phyloP scores from a whole-genome alignment of 2,329 filamentous ascomycete genomes.

The Cladosporium halotolerans region DNA sequence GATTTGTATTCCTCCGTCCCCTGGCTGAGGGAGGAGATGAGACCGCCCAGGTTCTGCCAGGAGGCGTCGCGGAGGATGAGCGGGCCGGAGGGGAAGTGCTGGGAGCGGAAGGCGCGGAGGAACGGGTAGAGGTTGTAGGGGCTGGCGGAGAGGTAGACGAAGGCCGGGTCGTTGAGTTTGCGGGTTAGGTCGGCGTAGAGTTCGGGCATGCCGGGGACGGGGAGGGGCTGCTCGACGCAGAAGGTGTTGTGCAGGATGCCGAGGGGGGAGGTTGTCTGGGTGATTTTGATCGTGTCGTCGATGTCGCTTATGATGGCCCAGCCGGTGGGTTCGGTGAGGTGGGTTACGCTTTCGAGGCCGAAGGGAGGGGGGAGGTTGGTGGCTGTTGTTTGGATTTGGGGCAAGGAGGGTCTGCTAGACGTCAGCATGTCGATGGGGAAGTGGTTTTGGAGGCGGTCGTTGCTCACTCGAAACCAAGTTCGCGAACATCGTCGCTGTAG shows the following conservation, averaged over 20 bases:
- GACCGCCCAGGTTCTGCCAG: conserved; percentile 76
- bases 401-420: neutral
- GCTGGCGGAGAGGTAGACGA: conserved; percentile 90
- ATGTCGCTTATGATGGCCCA: conserved; percentile 87
- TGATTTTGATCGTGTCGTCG: conserved; percentile 93
- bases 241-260: conserved; percentile 83
- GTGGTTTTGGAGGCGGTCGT: neutral
- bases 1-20: conserved; percentile 84
- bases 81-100: conserved; percentile 68
- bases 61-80: conserved; percentile 78
- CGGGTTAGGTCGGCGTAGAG: conserved; percentile 64
- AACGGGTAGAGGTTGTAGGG: conserved; percentile 94
- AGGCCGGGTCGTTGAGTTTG: conserved; percentile 57
- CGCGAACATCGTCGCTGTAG: conserved; percentile 26
- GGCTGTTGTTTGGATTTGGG: conserved; percentile 18
- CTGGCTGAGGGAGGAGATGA: conserved; percentile 71
- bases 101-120: conserved; percentile 64
- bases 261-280: conserved; percentile 69
- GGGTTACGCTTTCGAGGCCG: conserved; percentile 57
- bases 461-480: conserved; percentile 23
- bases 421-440: neutral
- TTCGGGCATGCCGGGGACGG: conserved; percentile 75
- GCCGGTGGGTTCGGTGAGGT: conserved; percentile 68
- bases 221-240: conserved; percentile 58
- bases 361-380: conserved; percentile 30